Conservation (phyloP, 805 yeast species). For the Zygotorulaspora chibaensis region DNA sequence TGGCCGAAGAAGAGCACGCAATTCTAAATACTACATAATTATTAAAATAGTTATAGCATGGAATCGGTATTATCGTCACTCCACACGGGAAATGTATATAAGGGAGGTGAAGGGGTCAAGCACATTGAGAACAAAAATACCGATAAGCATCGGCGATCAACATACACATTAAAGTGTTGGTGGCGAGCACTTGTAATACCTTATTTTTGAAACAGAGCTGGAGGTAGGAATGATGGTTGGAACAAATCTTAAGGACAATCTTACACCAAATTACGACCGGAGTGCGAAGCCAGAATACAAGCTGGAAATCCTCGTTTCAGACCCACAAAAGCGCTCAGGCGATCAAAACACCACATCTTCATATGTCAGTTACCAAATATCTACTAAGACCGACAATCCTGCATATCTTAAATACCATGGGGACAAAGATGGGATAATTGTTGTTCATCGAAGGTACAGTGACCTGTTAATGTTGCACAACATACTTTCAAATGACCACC, state of each 20-base stretch:
- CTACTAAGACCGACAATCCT: constrained; percentile 31
- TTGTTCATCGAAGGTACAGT: constrained; percentile 62
- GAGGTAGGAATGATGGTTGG: constrained; percentile 1
- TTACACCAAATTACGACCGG: not conserved
- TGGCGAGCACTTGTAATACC: not conserved
- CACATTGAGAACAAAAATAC: not conserved
- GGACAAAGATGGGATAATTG: constrained; percentile 20
- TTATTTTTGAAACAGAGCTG: not conserved
- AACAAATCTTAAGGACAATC: not conserved
- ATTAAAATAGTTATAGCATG: not conserved
- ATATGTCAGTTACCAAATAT: constrained; percentile 33
- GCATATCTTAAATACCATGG: constrained; percentile 23
- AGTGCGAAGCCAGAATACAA: constrained; percentile 6
- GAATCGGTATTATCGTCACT: constrained; percentile 3
- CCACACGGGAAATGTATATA: constrained; percentile 1
- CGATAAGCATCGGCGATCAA: not conserved
- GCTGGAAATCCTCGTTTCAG: constrained; percentile 31
- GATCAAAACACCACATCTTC: constrained; percentile 28
- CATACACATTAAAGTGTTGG: constrained; percentile 1
- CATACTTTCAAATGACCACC: constrained; percentile 70
- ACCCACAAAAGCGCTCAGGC: constrained; percentile 31
- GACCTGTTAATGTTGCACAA: constrained; percentile 80
- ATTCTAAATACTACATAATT: not conserved
- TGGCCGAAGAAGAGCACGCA: not conserved
- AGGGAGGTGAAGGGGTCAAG: constrained; percentile 6